Conservation (phyloP, 1,139 yeast species). For the Taiozyma sp. region DNA sequence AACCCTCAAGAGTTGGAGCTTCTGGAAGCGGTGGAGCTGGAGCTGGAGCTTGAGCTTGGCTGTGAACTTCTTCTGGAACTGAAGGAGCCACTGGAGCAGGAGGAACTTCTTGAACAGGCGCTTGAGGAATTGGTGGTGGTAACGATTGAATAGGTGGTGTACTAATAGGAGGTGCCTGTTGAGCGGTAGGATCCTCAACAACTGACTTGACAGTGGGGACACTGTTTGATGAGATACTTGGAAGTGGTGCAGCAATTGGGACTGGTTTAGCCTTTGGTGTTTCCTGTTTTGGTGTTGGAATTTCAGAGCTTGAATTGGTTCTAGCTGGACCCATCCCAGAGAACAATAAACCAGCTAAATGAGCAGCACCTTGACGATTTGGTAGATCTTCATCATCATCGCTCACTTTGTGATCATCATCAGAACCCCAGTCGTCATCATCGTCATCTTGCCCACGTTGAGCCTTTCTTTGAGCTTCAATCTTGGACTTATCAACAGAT, state of each 20-base stretch:
- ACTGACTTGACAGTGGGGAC: background rate
- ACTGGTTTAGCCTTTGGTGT: conserved; percentile 15
- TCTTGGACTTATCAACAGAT: conserved; percentile 13
- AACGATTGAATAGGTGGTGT: conserved; percentile 25
- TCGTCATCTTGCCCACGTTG: conserved; percentile 23
- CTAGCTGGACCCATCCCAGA: conserved; percentile 25
- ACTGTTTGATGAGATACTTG: conserved; percentile 6
- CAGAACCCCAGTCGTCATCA: conserved; percentile 19
- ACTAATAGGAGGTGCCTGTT: conserved; percentile 7
- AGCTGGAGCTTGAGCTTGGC: background rate
- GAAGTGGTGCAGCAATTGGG: conserved; percentile 23
- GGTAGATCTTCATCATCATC: conserved; percentile 23
- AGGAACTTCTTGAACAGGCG: conserved; percentile 1
- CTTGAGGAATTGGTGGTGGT: conserved; percentile 11
- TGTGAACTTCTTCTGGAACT: conserved; percentile 9
- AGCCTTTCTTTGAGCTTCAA: conserved; percentile 25
- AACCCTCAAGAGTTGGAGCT: conserved; percentile 9
- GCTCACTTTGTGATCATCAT: conserved; percentile 14
- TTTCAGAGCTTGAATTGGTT: conserved; percentile 11
- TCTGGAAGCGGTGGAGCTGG: conserved; percentile 21
- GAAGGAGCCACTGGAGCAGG: conserved; percentile 14
- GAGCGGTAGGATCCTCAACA: background rate
- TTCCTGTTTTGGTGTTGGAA: conserved; percentile 15
- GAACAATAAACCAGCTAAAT: conserved; percentile 24
- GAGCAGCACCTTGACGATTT: conserved; percentile 26